These are phyloP conservation scores for Diospyros lotus DNA, from an alignment of 148 eudicot genomes.

Conservation along the genomic window DNA sequence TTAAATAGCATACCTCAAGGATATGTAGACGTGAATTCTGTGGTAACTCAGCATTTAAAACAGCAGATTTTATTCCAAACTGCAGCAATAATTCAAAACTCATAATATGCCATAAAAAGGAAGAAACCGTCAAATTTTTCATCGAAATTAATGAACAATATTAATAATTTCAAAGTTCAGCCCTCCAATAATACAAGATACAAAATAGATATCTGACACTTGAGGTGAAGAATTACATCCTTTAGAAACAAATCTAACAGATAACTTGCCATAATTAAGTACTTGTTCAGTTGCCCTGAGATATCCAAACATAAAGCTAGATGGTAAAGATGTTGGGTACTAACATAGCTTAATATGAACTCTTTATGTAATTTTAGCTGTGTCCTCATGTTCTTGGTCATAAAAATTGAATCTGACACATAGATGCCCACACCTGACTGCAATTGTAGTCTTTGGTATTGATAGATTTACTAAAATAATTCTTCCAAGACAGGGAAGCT, in stretches of 20 bases:
- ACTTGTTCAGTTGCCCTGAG: background rate
- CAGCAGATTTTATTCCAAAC: constrained; percentile 87
- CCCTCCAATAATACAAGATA: background rate
- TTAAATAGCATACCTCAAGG: constrained; percentile 63
- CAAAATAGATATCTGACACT: background rate
- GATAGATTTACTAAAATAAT: too few species aligned
- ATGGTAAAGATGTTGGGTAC: too few species aligned
- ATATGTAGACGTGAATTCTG: constrained; percentile 95
- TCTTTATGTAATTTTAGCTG: too few species aligned
- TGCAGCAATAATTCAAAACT: constrained; percentile 29
- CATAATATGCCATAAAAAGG: background rate
- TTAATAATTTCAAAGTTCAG: background rate
- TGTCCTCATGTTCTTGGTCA: too few species aligned
- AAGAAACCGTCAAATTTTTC: background rate
- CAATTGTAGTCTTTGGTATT: too few species aligned
- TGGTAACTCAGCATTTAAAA: constrained; percentile 91
- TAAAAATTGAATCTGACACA: too few species aligned
- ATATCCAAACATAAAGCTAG: too few species aligned
- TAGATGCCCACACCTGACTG: too few species aligned
- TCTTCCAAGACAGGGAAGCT: too few species aligned
- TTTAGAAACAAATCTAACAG: background rate
- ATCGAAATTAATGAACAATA: background rate
- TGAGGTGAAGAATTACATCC: background rate
- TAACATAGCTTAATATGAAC: too few species aligned
- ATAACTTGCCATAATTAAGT: background rate